These are phyloP conservation scores for Ophiosphaerella narmari DNA, from an alignment of 2,329 filamentous ascomycete species.

Conservation along the genomic window DNA sequence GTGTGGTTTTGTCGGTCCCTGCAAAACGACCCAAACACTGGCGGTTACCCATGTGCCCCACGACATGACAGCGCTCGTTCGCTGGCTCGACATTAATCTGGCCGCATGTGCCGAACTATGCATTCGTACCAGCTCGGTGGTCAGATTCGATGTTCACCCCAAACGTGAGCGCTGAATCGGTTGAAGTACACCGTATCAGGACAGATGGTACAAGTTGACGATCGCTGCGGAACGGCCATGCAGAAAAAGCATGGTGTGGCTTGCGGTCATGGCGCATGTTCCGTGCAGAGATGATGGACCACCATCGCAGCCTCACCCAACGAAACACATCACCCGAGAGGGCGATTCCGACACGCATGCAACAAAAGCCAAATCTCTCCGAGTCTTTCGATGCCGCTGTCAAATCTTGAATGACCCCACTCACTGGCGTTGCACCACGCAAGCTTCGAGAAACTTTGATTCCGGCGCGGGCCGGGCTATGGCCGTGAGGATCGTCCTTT, in stretches of 20 bases:
- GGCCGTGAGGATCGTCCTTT: slow-evolving; percentile 38
- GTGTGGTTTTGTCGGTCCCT: slow-evolving; percentile 25
- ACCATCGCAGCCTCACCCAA: slow-evolving; percentile 37
- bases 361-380: slow-evolving; percentile 6
- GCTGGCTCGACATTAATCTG: slow-evolving; percentile 16
- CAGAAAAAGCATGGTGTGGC: slow-evolving; percentile 27
- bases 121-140: slow-evolving; percentile 20
- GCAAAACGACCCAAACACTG: slow-evolving; percentile 44
- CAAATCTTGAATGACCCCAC: slow-evolving; percentile 32
- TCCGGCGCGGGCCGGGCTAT: slow-evolving; percentile 47
- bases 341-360: slow-evolving; percentile 17
- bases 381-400: slow-evolving; percentile 35
- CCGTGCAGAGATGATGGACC: slow-evolving; percentile 37
- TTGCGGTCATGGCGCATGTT: slow-evolving; percentile 36
- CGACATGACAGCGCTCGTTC: slow-evolving; percentile 13
- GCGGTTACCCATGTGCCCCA: slow-evolving; percentile 43
- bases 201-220: slow-evolving; percentile 35
- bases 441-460: slow-evolving; percentile 45
- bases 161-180: slow-evolving; percentile 17
- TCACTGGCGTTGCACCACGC: slow-evolving; percentile 32
- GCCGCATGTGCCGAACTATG: slow-evolving; percentile 22
- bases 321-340: slow-evolving; percentile 7
- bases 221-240: slow-evolving; percentile 37
- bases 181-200: slow-evolving; percentile 20
- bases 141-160: slow-evolving; percentile 8